These are phyloP conservation scores for Vicia villosa DNA, from an alignment of 306 rosid species.

Conservation along the genomic window DNA sequence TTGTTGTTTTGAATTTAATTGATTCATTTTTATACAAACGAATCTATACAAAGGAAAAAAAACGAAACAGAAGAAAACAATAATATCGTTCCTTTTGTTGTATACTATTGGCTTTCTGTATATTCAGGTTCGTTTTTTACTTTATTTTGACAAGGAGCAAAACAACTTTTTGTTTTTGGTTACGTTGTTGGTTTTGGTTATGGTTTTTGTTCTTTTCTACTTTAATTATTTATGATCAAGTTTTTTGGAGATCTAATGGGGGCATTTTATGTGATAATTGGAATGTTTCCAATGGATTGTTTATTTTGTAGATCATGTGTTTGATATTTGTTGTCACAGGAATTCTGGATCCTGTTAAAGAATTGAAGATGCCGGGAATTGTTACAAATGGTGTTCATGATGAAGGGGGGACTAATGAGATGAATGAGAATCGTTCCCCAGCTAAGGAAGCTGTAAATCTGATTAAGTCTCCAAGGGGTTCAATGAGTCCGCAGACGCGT, in stretches of 20 bases:
- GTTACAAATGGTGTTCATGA: conserved; percentile 51
- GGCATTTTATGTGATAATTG: conserved; percentile 7
- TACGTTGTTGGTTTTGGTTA: conserved; percentile 27
- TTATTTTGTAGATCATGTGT: conserved; percentile 52
- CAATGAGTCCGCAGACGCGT: conserved; percentile 48
- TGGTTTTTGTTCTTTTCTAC: conserved; percentile 15
- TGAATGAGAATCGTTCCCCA: conserved; percentile 45
- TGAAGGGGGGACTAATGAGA: conserved; percentile 50
- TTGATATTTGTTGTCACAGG: conserved; percentile 45
- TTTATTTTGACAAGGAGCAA: not conserved
- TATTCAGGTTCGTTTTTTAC: conserved; percentile 17
- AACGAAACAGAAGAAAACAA: not conserved
- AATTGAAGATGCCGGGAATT: conserved; percentile 73
- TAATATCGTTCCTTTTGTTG: not conserved
- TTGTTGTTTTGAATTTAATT: not conserved
- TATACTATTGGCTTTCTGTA: conserved; percentile 17
- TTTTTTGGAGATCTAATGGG: conserved; percentile 44
- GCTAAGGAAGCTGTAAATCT: conserved; percentile 51
- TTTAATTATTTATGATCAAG: conserved; percentile 8
- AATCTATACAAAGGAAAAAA: conserved; percentile 8
- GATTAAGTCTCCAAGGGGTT: conserved; percentile 47
- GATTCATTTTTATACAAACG: conserved; percentile 18
- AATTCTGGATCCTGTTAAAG: conserved; percentile 35
- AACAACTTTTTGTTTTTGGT: not conserved
- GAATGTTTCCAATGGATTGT: not conserved